Evolutionary conservation across 192 early-diverging fungal genomes (phyloP), one percentile per base, ranked within the genome.

Genomic region (Entomortierella beljakovae): DNA sequence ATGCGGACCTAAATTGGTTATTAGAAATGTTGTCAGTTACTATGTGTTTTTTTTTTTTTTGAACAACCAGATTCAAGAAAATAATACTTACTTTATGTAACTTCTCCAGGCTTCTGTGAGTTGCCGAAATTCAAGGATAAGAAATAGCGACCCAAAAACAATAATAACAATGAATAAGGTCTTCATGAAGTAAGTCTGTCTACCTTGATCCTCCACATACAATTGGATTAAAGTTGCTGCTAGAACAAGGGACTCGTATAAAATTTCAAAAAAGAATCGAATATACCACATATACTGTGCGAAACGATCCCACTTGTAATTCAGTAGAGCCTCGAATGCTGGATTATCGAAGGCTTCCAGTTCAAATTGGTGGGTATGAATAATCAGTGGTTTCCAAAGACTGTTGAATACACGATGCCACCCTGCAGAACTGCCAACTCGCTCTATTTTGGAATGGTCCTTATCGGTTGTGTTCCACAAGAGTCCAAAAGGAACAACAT

Each of bases 221-320:
- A 64, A 23, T 33, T 64, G 63, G 23, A 38, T 42, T 6, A 64
- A 55, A 18, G 63, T 64, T 2, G 55, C 37, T 10, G 7, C 63
- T 15, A 64, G 63, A 25, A 64, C 50, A 37, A 42, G 38, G 29
- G 29, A 8, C 51, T 64, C 63, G 37, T 64, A 64, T 38, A 52
- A 6, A 25, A 64, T 55, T 40, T 64, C 51, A 40, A 64, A 40
- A 34, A 23, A 64, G 13, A 64, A 22, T 26, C 63, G 63, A 33
- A 38, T 10, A n/a, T 23, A 37, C 51, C 63, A 64, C 53, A 64
- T 42, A 22, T 42, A 54, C 42, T 52, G 50, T 26, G 52, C 63
- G 42, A 64, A 64, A 55, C 63, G 35, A 2, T 2, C 29, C 63
- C 63, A 64, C 31, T 64, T 64, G 25, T 64, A 64, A 23, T 33